Evolutionary conservation across 1,139 yeast species (phyloP).

Genomic region (Lodderomyces parapsilosis): DNA sequence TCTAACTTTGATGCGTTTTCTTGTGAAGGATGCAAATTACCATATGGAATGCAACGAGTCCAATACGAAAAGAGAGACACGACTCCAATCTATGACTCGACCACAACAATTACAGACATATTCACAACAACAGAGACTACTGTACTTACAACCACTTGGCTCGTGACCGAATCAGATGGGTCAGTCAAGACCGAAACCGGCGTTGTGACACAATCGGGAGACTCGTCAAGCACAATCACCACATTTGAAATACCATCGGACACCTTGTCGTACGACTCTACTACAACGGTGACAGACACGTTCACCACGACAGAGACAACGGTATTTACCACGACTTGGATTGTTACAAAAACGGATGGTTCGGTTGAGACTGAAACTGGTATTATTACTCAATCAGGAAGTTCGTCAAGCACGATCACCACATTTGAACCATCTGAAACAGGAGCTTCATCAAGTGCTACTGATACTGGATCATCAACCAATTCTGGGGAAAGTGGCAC

Average conservation of each 20-base stretch:
- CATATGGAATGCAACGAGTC: slow-evolving; percentile 16
- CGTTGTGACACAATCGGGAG: slow-evolving; percentile 8
- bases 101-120: not conserved
- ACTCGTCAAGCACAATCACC: slow-evolving; percentile 7
- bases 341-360: slow-evolving; percentile 19
- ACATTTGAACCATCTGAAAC: not conserved
- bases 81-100: slow-evolving; percentile 6
- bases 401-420: slow-evolving; percentile 6
- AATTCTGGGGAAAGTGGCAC: not conserved
- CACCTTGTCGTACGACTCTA: no score
- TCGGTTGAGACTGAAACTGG: slow-evolving; percentile 15
- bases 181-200: slow-evolving; percentile 11
- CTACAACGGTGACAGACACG: no score
- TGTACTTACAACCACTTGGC: slow-evolving; percentile 18
- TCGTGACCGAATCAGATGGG: slow-evolving; percentile 10
- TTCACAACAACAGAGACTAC: slow-evolving; percentile 7
- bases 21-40: slow-evolving; percentile 17
- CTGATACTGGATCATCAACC: slow-evolving; percentile 6
- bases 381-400: slow-evolving; percentile 9
- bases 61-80: no score
- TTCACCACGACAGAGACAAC: slow-evolving; percentile 13
- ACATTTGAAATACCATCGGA: slow-evolving; percentile 6
- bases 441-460: slow-evolving; percentile 14
- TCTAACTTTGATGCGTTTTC: slow-evolving; percentile 14
- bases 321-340: slow-evolving; percentile 20